Conservation (phyloP, 2,329 filamentous ascomycete species). For the Fusarium brachygibbosum region DNA sequence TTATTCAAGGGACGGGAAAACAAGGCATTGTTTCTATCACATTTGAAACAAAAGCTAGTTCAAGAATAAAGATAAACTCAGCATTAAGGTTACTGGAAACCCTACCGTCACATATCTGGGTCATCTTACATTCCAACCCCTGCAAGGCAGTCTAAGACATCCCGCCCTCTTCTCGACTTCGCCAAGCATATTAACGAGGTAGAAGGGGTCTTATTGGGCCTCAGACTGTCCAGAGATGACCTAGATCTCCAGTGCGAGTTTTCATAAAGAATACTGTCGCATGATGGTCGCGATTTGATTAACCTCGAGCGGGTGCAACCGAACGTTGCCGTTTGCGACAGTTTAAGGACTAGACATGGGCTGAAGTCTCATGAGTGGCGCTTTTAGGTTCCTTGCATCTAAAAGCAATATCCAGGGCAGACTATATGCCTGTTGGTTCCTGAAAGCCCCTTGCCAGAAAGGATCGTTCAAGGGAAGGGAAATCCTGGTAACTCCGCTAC, state of each 20-base stretch:
- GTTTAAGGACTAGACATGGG: background rate
- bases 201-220: background rate
- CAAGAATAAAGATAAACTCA: background rate
- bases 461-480: background rate
- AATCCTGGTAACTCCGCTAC: too few relatives aligned
- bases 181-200: conserved; percentile 12
- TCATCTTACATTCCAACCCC: conserved; percentile 20
- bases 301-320: background rate
- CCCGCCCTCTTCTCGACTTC: background rate
- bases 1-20: background rate
- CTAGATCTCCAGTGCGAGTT: background rate
- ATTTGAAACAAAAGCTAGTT: conserved; percentile 8
- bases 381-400: background rate
- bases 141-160: conserved; percentile 1
- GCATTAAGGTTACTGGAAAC: background rate
- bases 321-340: conserved; percentile 3
- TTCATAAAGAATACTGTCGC: too few relatives aligned
- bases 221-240: background rate
- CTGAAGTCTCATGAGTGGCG: conserved; percentile 12
- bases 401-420: background rate
- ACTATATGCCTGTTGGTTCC: conserved; percentile 2
- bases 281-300: background rate
- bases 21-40: conserved; percentile 5
- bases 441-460: background rate
- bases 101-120: conserved; percentile 26